Evolutionary conservation across 805 yeast species (phyloP).

Genomic region (Ogataea salicorniae): DNA sequence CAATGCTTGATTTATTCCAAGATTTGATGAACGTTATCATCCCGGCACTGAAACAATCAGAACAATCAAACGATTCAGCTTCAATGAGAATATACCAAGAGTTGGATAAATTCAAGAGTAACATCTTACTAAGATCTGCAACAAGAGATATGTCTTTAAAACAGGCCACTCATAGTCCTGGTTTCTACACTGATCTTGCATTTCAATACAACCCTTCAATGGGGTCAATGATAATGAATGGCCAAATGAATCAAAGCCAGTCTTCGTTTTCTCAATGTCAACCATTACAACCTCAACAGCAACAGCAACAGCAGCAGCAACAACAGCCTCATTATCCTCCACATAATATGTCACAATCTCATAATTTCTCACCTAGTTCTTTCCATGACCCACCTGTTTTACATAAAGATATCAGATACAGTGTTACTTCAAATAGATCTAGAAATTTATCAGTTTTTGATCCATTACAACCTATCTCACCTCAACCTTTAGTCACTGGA

Average conservation of each 20-base stretch:
- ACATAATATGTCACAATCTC: conserved; percentile 9
- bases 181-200: conserved; percentile 13
- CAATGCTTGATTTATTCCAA: conserved; percentile 39
- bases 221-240: background rate
- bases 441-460: conserved; percentile 38
- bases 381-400: conserved; percentile 22
- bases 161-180: conserved; percentile 16
- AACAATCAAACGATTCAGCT: conserved; percentile 5
- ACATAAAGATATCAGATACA: conserved; percentile 30
- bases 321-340: conserved; percentile 7
- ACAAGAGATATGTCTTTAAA: conserved; percentile 28
- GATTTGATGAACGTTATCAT: conserved; percentile 14
- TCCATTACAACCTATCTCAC: conserved; percentile 26
- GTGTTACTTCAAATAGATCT: conserved; percentile 25
- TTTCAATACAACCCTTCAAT: conserved; percentile 4
- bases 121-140: conserved; percentile 29
- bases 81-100: conserved; percentile 11
- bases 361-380: background rate
- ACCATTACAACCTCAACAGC: conserved; percentile 12
- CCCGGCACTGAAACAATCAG: conserved; percentile 4
- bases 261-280: conserved; percentile 8
- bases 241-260: background rate
- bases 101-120: conserved; percentile 24
- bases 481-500: background rate
- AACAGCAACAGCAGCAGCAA: conserved; percentile 5